Base-by-base conservation (phyloP, 306 rosid genomes). In the Herpetospermum pedunculosum region DNA sequence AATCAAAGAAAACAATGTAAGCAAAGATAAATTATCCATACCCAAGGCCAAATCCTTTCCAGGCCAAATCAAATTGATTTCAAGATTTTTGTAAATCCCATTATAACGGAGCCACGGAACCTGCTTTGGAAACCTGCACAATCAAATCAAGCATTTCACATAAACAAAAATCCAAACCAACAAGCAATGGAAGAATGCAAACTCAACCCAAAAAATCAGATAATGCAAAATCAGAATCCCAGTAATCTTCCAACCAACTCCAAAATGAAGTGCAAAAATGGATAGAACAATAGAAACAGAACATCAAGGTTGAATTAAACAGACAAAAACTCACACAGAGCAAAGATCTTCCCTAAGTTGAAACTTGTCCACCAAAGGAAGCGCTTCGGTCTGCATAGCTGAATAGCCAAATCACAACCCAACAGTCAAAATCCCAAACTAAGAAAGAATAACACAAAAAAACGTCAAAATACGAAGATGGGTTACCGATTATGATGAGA, bases 331-430 rank as follows among this genome's bases (percentile, higher is more conserved):
- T 72, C 58, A 94, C 99, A 81, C 80, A 25, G 96, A 74, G 37
- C 77, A 62, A 49, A 72, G 78, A 68, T 87, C 95, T 80, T 89
- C 87, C n/a, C 76, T 78, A 52, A 94, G 97, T 48, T 85, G 83
- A 30, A 91, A 83, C 81, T 77, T 94, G 69, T 89, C 86, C 40
- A 89, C 95, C 34, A 91, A 73, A 43, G 97, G 96, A 82, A 89
- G 90, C 69, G 99, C 99, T 81, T 94, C 99, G 23, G 95, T 80
- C 86, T 91, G 95, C 99, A 91, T 94, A 85, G 97, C 99, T 94
- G 77, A 8, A 78, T 55, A 67, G 35, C 71, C 23, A 52, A 74
- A 69, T 55, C 15, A 50, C n/a, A 73, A 53, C 44, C 21, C 74
- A 79, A 3, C 57, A 68, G 21, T 57, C 49, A 57, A 5, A 44